Evolutionary conservation across 176 grass and related monocot genomes (phyloP).

Genomic region (Lolium multiflorum): DNA sequence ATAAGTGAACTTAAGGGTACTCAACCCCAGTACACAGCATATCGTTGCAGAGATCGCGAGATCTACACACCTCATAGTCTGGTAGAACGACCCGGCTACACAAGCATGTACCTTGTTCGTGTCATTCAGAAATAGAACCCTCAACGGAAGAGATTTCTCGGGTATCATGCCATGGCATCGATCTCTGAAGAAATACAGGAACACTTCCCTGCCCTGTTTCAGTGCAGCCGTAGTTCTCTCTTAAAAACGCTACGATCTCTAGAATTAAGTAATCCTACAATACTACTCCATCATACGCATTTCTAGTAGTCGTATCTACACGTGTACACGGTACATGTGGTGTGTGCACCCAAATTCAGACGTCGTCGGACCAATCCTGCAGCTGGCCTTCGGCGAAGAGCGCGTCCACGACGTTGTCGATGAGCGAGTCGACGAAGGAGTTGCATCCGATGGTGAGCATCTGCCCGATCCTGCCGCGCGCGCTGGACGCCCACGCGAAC

Average conservation of each 20-base stretch:
- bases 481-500: constrained; percentile 83
- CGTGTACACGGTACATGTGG: neutral
- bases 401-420: constrained; percentile 94
- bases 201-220: neutral
- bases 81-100: neutral
- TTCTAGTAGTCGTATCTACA: constrained; percentile 24
- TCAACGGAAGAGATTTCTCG: neutral
- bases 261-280: constrained; percentile 16
- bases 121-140: neutral
- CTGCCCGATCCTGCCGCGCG: constrained; percentile 77
- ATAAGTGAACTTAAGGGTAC: constrained; percentile 36
- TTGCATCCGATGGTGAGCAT: constrained; percentile 83
- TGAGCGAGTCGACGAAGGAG: constrained; percentile 87
- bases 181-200: constrained; percentile 6
- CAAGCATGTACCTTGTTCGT: no score
- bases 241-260: neutral
- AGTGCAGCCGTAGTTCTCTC: neutral
- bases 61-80: neutral
- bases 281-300: neutral
- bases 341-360: neutral
- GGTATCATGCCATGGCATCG: neutral
- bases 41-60: neutral
- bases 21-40: neutral
- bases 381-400: constrained; percentile 82
- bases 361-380: constrained; percentile 87